Base-by-base conservation (phyloP, 768 basidiomycete species). In the Austroboletus festivus region DNA sequence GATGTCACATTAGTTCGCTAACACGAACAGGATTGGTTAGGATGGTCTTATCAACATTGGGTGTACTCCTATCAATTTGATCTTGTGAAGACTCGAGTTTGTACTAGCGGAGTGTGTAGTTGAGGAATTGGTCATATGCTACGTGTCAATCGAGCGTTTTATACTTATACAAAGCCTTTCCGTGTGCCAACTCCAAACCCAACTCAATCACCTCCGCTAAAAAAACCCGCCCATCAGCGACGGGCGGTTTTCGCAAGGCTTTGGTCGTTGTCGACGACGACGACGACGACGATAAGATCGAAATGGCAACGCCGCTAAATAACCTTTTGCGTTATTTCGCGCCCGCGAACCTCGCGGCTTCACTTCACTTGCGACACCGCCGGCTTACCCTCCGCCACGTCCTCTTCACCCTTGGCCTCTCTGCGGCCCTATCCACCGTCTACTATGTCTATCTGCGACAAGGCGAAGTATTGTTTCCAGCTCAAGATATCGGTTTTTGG, bases 341-440 rank as follows among this genome's bases (percentile, higher is more conserved):
- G 3, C 48, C 47, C 13, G 2, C 34, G 24, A 33, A 39, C 13
- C 0, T 48, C 30, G 2, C 38, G n/a, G 15, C 44, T 9, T 46
- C 44, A 2, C 3, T 55, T 28, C 48, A 20, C 3, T 42, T 35
- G 2, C 48, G 20, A n/a, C 48, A 37, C 1, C 42, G 37, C 12
- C 60, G 53, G 0, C 38, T 61, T 18, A 41, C 56, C 19, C 9
- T 26, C 13, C 56, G 57, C 23, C 57, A 62, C 40, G 18, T 62
- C 47, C 15, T 62, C 18, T 47, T 61, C 21, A n/a, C 22, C 0
- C 51, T 62, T 12, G 43, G 15, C 35, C n/a, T 51, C 13, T 53
- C 47, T 8, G 26, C 45, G 9, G 13, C 46, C 20, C 40, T 62
- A 5, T 49, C 54, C 19, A 51, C 44, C 4, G 38, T 60, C n/a